phyloP scores from a whole-genome alignment of 1,139 yeast species.

The Scheffersomyces parashehatae region DNA sequence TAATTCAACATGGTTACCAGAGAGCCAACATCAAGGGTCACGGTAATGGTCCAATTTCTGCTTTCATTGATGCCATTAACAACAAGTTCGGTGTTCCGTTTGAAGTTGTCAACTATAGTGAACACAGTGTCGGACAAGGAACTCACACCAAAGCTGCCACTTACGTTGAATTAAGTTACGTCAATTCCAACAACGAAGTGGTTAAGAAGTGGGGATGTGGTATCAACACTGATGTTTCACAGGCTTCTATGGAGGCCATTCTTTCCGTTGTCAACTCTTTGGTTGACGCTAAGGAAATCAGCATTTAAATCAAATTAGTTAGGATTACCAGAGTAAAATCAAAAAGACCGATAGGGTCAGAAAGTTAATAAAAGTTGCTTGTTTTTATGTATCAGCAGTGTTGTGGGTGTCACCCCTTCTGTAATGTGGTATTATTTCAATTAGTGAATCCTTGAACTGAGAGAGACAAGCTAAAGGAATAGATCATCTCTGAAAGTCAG shows the following conservation, averaged over 20 bases:
- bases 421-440: no score
- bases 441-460: no score
- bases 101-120: conserved; percentile 46
- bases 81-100: conserved; percentile 31
- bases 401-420: no score
- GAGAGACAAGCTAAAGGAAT: no score
- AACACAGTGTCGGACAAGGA: conserved; percentile 47
- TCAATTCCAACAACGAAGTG: conserved; percentile 26
- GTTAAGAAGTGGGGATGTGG: conserved; percentile 48
- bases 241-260: conserved; percentile 51
- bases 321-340: not conserved
- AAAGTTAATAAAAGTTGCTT: no score
- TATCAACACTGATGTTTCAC: conserved; percentile 45
- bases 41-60: conserved; percentile 53
- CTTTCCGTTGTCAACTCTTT: conserved; percentile 41
- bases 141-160: conserved; percentile 49
- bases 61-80: conserved; percentile 45
- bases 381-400: no score
- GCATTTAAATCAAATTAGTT: conserved; percentile 6
- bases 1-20: conserved; percentile 19
- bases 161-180: conserved; percentile 41
- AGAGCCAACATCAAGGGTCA: conserved; percentile 30
- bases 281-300: conserved; percentile 26
- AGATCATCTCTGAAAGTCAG: no score
- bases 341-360: not conserved